These are phyloP conservation scores for Jatropha multifida DNA, from an alignment of 441 rosid genomes.

Conservation along the genomic window DNA sequence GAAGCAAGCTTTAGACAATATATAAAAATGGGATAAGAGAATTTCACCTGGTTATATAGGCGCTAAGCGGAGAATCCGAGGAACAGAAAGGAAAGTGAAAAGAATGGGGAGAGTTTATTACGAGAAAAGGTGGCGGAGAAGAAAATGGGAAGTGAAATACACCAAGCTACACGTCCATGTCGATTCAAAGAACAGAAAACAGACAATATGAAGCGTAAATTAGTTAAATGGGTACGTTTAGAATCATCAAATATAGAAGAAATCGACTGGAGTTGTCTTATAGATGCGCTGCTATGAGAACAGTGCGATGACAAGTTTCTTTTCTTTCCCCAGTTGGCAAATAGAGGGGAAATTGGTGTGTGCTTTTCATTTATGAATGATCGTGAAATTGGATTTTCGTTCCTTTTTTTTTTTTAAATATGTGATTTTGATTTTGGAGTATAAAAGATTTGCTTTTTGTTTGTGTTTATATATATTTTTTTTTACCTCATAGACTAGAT, in stretches of 20 bases:
- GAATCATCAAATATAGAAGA: conserved; percentile 15
- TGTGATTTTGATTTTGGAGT: neutral
- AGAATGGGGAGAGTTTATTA: conserved; percentile 14
- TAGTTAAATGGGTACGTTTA: neutral
- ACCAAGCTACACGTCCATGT: conserved; percentile 14
- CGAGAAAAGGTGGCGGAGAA: conserved; percentile 38
- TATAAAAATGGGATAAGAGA: conserved; percentile 1
- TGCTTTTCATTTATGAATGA: neutral
- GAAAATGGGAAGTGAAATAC: conserved; percentile 14
- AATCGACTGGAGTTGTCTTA: conserved; percentile 17
- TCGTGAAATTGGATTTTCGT: neutral
- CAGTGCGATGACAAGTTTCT: conserved; percentile 4
- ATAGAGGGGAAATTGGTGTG: neutral
- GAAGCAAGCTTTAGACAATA: neutral
- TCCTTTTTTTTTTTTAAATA: neutral
- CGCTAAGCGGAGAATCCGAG: conserved; percentile 35
- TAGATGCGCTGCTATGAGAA: neutral
- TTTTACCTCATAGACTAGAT: neutral
- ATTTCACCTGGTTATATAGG: conserved; percentile 29
- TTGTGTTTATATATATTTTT: neutral
- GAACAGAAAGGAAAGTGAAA: conserved; percentile 1
- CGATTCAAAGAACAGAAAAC: conserved; percentile 2
- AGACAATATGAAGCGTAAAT: neutral
- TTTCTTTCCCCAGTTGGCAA: neutral
- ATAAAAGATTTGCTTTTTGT: neutral